Conservation (phyloP, 75 land plant species). For the Cunninghamia lanceolata region DNA sequence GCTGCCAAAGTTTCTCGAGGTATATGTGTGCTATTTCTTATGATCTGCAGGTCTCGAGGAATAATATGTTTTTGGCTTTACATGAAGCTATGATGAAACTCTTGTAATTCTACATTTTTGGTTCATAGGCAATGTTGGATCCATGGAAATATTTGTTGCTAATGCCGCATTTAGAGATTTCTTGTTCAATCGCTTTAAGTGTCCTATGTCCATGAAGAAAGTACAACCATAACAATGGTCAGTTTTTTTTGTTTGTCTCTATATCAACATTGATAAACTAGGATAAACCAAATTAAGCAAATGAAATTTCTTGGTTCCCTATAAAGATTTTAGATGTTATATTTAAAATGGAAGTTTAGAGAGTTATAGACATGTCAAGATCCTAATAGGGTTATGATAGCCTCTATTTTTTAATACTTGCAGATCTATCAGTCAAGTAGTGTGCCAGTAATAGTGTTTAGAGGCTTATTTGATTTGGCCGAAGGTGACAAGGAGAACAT, state of each 20-base stretch:
- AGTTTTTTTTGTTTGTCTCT: not conserved
- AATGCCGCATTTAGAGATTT: constrained; percentile 48
- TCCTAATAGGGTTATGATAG: no score
- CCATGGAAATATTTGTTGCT: constrained; percentile 40
- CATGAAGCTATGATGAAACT: no score
- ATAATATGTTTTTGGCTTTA: no score
- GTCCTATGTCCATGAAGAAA: constrained; percentile 57
- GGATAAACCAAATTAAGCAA: not conserved
- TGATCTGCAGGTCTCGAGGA: no score
- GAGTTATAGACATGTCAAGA: no score
- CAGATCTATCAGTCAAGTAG: constrained; percentile 41
- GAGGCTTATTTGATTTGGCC: constrained; percentile 57
- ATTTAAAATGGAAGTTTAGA: no score
- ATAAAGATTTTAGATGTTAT: not conserved
- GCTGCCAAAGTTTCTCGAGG: no score
- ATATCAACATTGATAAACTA: not conserved
- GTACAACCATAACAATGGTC: constrained; percentile 43
- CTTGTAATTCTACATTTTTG: no score
- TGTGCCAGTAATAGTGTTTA: constrained; percentile 46
- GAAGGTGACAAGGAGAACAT: constrained; percentile 26
- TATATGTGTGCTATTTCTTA: no score
- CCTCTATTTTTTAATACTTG: not conserved
- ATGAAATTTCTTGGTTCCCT: not conserved
- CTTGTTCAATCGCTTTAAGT: constrained; percentile 34
- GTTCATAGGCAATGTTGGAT: no score